Evolutionary conservation across 2,329 filamentous ascomycete species (phyloP).

Genomic region (Xylariaceae sp.): DNA sequence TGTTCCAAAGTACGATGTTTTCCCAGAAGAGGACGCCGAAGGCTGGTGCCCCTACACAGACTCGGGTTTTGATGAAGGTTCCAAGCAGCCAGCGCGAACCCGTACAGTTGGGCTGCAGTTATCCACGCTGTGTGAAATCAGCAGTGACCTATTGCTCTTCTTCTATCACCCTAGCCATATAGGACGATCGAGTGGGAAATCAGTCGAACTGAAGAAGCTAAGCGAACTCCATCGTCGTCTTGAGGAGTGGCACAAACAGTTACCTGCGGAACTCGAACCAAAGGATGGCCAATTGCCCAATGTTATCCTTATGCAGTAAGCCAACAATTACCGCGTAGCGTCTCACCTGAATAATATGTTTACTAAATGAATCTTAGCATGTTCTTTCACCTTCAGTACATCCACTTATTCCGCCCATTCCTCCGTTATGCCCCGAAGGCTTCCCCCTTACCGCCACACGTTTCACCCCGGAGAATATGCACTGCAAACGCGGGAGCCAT

Average conservation of each 20-base stretch:
- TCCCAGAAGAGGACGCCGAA: constrained; percentile 85
- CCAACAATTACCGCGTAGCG: constrained; percentile 33
- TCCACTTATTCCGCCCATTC: constrained; percentile 94
- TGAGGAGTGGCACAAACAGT: constrained; percentile 84
- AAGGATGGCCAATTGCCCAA: constrained; percentile 89
- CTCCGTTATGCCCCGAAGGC: constrained; percentile 84
- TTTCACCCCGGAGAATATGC: constrained; percentile 89
- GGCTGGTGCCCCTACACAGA: constrained; percentile 91
- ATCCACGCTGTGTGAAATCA: constrained; percentile 87
- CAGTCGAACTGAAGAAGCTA: constrained; percentile 87
- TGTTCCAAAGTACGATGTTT: constrained; percentile 88
- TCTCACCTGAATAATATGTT: not conserved
- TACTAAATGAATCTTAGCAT: constrained; percentile 65
- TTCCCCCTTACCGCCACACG: constrained; percentile 83
- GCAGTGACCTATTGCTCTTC: constrained; percentile 83
- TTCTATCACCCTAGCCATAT: constrained; percentile 87
- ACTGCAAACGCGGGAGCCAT: constrained; percentile 88
- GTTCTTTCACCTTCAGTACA: constrained; percentile 96
- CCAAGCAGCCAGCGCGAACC: constrained; percentile 81
- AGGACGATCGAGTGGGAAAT: constrained; percentile 71
- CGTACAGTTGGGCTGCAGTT: constrained; percentile 83
- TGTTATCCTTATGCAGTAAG: constrained; percentile 83
- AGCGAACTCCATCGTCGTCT: constrained; percentile 89
- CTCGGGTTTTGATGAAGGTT: constrained; percentile 73
- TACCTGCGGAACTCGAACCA: constrained; percentile 87